These are phyloP conservation scores for Wallacemonas sp. DNA, from an alignment of 208 protist genomes.

Conservation along the genomic window DNA sequence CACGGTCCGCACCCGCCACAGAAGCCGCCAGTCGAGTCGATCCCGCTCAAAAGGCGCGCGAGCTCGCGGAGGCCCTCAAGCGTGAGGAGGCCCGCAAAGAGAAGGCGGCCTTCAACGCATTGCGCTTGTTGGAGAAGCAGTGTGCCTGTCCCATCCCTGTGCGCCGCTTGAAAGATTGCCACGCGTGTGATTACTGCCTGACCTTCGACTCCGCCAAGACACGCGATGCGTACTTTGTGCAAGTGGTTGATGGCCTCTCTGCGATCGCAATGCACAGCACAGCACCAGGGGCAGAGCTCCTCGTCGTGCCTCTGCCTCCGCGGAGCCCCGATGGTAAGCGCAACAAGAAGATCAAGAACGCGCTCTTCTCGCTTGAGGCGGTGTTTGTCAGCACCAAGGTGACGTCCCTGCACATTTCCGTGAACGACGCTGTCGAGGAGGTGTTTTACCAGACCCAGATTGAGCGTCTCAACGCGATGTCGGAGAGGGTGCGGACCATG, in stretches of 20 bases:
- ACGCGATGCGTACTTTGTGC: conserved; percentile 22
- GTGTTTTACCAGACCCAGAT: conserved; percentile 26
- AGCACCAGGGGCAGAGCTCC: conserved; percentile 20
- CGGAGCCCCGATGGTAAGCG: conserved; percentile 9
- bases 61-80: conserved; percentile 1
- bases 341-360: conserved; percentile 14
- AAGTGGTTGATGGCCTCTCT: conserved; percentile 9
- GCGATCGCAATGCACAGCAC: conserved; percentile 10
- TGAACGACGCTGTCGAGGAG: conserved; percentile 27
- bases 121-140: conserved; percentile 9
- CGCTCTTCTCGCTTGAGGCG: conserved; percentile 31
- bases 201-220: conserved; percentile 22
- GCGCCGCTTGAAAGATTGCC: conserved; percentile 14
- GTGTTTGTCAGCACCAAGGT: conserved; percentile 14
- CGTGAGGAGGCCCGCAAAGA: conserved; percentile 9
- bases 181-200: conserved; percentile 39
- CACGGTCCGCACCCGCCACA: neutral
- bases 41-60: conserved; percentile 6
- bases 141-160: conserved; percentile 16
- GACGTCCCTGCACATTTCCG: conserved; percentile 36
- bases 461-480: conserved; percentile 23
- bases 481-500: conserved; percentile 13
- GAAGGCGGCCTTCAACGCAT: conserved; percentile 7
- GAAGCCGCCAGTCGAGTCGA: neutral
- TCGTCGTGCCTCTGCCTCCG: conserved; percentile 16